These are phyloP conservation scores for Xylaria arbuscula DNA, from an alignment of 2,329 filamentous ascomycete genomes.

Conservation along the genomic window DNA sequence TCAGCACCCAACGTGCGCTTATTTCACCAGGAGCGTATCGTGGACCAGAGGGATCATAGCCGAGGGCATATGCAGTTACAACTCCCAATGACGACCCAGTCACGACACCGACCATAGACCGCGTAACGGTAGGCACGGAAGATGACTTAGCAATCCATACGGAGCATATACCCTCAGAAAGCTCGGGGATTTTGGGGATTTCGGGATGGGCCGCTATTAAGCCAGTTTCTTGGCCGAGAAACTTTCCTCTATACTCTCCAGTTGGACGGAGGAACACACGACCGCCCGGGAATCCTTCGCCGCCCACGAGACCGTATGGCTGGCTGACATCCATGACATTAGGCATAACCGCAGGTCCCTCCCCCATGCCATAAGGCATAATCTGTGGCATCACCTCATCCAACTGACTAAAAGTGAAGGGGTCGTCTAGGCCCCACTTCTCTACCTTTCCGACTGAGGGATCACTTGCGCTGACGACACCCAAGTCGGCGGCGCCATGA, in stretches of 20 bases:
- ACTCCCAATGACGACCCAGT: slow-evolving; percentile 86
- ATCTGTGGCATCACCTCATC: slow-evolving; percentile 80
- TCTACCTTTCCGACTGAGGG: slow-evolving; percentile 80
- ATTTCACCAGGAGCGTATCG: slow-evolving; percentile 79
- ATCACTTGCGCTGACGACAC: slow-evolving; percentile 83
- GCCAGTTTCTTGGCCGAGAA: slow-evolving; percentile 71
- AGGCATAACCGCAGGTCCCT: slow-evolving; percentile 80
- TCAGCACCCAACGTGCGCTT: slow-evolving; percentile 88
- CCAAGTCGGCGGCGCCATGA: slow-evolving; percentile 83
- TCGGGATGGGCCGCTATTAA: slow-evolving; percentile 73
- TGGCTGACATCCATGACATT: slow-evolving; percentile 95
- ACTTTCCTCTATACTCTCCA: slow-evolving; percentile 80
- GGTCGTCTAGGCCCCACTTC: slow-evolving; percentile 83
- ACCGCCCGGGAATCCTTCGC: slow-evolving; percentile 87
- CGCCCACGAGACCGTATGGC: slow-evolving; percentile 82
- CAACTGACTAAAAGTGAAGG: slow-evolving; percentile 79
- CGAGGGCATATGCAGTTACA: slow-evolving; percentile 83
- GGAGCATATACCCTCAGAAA: slow-evolving; percentile 77
- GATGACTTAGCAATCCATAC: slow-evolving; percentile 92
- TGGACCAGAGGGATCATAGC: slow-evolving; percentile 66
- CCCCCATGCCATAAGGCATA: slow-evolving; percentile 79
- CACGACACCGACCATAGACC: slow-evolving; percentile 83
- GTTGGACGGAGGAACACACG: slow-evolving; percentile 80
- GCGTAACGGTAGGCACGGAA: slow-evolving; percentile 75
- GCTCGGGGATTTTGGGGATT: slow-evolving; percentile 78